Base-by-base conservation (phyloP, 2,329 filamentous ascomycete genomes). In the Beauveria caledonica region DNA sequence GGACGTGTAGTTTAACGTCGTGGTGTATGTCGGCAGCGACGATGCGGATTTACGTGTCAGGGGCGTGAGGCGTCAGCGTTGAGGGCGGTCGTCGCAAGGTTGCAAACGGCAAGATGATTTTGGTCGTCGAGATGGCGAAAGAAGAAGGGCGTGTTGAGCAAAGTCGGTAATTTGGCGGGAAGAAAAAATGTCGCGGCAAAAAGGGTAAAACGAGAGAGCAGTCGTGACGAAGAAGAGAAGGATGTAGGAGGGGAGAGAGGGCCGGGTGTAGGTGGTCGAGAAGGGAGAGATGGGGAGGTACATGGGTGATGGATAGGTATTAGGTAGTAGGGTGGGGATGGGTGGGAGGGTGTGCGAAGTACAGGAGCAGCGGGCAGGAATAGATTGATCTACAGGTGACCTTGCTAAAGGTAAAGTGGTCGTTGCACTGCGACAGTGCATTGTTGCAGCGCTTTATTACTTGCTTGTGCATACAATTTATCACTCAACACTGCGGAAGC, bases 191-290 rank as follows among this genome's bases (percentile, higher is more conserved):
- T 40, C 8, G 53, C 48, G 50, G 54, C 55, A 62, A 61, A 62
- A 61, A 64, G 58, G 62, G 62, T 57, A 64, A 59, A 62, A 64
- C 55, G 53, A 49, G 60, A 55, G 19, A 42, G 55, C 42, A 61
- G 61, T 62, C 60, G 57, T 56, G 52, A 45, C 45, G 55, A 58
- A 44, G 55, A 50, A 40, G 55, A 49, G 52, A 59, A 53, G 50
- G 60, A 29, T 57, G 52, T 36, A 63, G 49, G 63, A 63, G 57
- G 63, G 51, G 59, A 63, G 60, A 58, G 62, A 63, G 62, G 65
- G 64, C 62, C 60, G 61, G 60, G 63, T 62, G 62, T 64, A 53
- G 62, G 53, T 58, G 61, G 64, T 54, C 44, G 54, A 60, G 58
- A 62, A 52, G 62, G 53, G 61, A 40, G 58, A 61, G 62, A 61